phyloP scores from a whole-genome alignment of 1,139 yeast species.

The Taiozyma onychis region DNA sequence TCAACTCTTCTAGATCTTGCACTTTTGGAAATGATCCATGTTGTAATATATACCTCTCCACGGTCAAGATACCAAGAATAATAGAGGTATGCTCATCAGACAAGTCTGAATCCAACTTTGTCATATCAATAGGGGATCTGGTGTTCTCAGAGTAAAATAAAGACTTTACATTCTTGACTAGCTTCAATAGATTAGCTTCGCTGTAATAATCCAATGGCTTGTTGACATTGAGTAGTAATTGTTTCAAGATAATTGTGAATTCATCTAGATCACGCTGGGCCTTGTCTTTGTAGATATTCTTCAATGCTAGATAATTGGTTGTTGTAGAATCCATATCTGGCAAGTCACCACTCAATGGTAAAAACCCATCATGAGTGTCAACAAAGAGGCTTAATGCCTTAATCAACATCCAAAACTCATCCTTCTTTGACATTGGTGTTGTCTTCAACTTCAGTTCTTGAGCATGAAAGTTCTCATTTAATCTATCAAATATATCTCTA shows the following conservation, averaged over 20 bases:
- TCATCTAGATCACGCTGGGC: constrained; percentile 44
- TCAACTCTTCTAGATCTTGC: constrained; percentile 5
- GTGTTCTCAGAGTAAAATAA: constrained; percentile 28
- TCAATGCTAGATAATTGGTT: constrained; percentile 50
- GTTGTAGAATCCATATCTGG: constrained; percentile 93
- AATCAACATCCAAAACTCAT: constrained; percentile 58
- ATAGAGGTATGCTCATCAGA: constrained; percentile 9
- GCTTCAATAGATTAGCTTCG: constrained; percentile 38
- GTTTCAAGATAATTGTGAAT: constrained; percentile 34
- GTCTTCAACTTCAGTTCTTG: background rate
- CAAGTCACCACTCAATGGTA: constrained; percentile 70
- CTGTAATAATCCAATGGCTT: constrained; percentile 15
- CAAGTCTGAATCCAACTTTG: background rate
- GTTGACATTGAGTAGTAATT: constrained; percentile 23
- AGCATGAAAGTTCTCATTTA: constrained; percentile 4
- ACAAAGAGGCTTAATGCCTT: constrained; percentile 52
- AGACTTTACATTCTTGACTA: constrained; percentile 53
- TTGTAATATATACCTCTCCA: constrained; percentile 11
- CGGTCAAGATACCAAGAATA: constrained; percentile 24
- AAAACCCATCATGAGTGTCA: constrained; percentile 29
- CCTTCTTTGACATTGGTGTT: constrained; percentile 1
- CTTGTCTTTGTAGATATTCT: constrained; percentile 51
- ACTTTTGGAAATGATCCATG: constrained; percentile 8
- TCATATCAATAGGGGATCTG: constrained; percentile 1
- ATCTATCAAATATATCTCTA: constrained; percentile 29